Evolutionary conservation across 345 rosid genomes (phyloP).

Genomic region (Rhizophora apiculata): DNA sequence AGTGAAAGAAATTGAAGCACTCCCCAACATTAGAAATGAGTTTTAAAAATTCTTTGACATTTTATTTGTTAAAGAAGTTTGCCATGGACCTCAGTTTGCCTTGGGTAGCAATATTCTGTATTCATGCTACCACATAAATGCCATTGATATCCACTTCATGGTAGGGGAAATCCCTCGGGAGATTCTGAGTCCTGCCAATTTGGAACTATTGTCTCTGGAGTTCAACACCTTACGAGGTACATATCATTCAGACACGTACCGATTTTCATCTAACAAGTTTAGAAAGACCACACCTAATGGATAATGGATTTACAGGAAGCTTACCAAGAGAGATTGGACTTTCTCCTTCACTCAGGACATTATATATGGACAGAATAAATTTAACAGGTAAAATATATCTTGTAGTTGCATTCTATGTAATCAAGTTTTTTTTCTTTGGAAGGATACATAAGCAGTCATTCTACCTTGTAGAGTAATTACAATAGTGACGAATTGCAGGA

Average conservation of each 20-base stretch:
- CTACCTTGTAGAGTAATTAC: too few species aligned
- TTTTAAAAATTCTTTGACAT: too few species aligned
- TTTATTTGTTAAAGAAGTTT: too few species aligned
- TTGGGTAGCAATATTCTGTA: too few species aligned
- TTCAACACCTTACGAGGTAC: background rate
- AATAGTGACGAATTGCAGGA: background rate
- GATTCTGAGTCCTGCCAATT: background rate
- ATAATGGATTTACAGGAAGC: background rate
- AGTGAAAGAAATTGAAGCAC: too few species aligned
- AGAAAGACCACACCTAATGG: too few species aligned
- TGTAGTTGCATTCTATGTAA: background rate
- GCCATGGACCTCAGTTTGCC: too few species aligned
- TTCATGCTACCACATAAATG: too few species aligned
- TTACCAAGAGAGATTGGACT: slow-evolving; percentile 3
- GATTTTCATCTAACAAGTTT: background rate
- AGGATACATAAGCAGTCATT: too few species aligned
- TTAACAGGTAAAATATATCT: background rate
- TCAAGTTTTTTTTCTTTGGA: too few species aligned
- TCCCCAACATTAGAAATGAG: too few species aligned
- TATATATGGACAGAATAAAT: background rate
- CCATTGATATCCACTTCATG: too few species aligned
- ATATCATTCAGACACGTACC: background rate
- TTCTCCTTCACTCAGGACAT: background rate
- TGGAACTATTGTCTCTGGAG: slow-evolving; percentile 1
- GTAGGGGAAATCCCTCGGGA: slow-evolving; percentile 1